These are phyloP conservation scores for Zostera marina DNA, from an alignment of 116 monocot species.

Conservation along the genomic window DNA sequence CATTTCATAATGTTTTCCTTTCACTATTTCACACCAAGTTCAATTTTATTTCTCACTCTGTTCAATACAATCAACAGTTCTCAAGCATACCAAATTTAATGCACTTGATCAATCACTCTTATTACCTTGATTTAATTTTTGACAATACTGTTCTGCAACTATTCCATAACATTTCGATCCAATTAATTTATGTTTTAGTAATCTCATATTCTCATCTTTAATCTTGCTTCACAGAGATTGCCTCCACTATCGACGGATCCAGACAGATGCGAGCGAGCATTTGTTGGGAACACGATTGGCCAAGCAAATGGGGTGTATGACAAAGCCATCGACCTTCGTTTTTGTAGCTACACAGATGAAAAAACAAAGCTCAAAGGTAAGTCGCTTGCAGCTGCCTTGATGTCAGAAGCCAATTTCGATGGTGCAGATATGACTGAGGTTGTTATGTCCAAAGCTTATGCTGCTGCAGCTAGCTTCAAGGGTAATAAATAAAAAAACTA, in stretches of 20 bases:
- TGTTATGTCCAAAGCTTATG: conserved; percentile 94
- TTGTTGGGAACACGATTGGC: conserved; percentile 94
- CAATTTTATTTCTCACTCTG: no score
- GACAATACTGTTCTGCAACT: no score
- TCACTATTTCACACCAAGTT: neutral
- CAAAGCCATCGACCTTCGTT: conserved; percentile 78
- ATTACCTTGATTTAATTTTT: no score
- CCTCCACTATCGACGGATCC: conserved; percentile 93
- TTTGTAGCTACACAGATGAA: conserved; percentile 74
- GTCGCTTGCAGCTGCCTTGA: conserved; percentile 73
- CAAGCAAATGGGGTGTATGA: conserved; percentile 98
- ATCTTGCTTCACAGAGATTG: conserved; percentile 33
- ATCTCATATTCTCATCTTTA: neutral
- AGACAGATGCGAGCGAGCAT: conserved; percentile 77
- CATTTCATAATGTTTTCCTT: neutral
- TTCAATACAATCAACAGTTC: no score
- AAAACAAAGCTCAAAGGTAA: conserved; percentile 85
- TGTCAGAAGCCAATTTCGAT: conserved; percentile 90
- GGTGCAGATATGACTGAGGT: conserved; percentile 95
- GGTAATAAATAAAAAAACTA: conserved; percentile 35
- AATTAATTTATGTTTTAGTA: neutral
- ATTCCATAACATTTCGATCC: neutral
- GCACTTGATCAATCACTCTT: no score
- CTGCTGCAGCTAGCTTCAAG: conserved; percentile 87
- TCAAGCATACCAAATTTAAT: no score